phyloP scores from a whole-genome alignment of 1,284 basidiomycete species.

The Earliella scabrosa region DNA sequence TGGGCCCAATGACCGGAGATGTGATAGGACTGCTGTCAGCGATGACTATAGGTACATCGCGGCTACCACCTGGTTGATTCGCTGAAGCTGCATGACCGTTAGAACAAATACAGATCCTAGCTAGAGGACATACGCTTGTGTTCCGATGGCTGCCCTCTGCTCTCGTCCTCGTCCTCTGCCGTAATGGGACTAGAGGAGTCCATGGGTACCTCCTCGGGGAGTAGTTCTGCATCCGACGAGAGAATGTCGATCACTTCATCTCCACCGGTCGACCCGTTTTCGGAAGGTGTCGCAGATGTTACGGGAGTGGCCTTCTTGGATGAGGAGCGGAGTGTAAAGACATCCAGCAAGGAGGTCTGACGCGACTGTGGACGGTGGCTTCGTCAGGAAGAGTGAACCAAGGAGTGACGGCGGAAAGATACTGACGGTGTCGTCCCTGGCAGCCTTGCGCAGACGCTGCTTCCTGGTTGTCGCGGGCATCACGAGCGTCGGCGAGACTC shows the following conservation, averaged over 20 bases:
- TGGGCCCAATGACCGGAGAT: slow-evolving; percentile 4
- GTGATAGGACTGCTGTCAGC: slow-evolving; percentile 15
- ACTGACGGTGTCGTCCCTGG: slow-evolving; percentile 22
- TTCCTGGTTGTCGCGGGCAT: slow-evolving; percentile 17
- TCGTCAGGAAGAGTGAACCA: background rate
- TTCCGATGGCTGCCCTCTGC: background rate
- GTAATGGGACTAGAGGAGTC: slow-evolving; percentile 17
- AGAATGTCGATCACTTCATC: slow-evolving; percentile 17
- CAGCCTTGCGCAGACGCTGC: slow-evolving; percentile 5
- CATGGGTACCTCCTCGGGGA: slow-evolving; percentile 7
- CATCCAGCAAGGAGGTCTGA: slow-evolving; percentile 26
- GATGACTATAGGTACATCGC: slow-evolving; percentile 30
- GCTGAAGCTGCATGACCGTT: background rate
- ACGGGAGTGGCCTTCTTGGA: slow-evolving; percentile 12
- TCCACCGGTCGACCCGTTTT: slow-evolving; percentile 8
- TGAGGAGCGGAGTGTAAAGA: slow-evolving; percentile 17
- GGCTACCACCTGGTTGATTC: slow-evolving; percentile 12
- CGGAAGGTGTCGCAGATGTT: slow-evolving; percentile 10
- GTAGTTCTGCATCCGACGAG: slow-evolving; percentile 22
- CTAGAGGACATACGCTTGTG: too few species aligned
- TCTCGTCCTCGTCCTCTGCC: background rate
- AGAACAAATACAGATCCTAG: background rate
- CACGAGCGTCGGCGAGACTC: background rate
- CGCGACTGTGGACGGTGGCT: slow-evolving; percentile 1
- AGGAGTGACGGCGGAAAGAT: background rate